These are phyloP conservation scores for Pseudogymnoascus sp. DNA, from an alignment of 2,329 filamentous ascomycete species.

Conservation along the genomic window DNA sequence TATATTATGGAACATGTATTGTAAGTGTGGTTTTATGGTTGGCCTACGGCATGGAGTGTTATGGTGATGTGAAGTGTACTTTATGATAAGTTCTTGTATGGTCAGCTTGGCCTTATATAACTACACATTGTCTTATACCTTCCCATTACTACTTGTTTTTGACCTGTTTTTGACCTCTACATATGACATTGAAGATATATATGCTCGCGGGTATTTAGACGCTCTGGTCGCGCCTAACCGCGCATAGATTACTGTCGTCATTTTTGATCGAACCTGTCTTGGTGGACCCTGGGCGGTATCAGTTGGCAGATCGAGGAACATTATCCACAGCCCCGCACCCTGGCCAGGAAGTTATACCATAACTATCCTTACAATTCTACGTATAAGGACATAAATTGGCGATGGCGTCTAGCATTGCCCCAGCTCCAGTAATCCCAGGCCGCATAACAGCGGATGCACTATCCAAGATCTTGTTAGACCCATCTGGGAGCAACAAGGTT, in stretches of 20 bases:
- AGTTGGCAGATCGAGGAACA: neutral
- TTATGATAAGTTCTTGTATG: neutral
- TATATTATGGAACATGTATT: slow-evolving; percentile 12
- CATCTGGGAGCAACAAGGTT: slow-evolving; percentile 34
- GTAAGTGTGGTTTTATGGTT: neutral
- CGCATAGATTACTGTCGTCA: neutral
- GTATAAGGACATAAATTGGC: neutral
- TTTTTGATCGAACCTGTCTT: neutral
- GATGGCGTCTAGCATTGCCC: neutral
- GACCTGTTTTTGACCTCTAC: neutral
- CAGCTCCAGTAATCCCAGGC: neutral
- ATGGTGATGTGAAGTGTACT: neutral
- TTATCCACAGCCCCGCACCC: neutral
- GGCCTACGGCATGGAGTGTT: neutral
- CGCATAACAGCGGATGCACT: slow-evolving; percentile 26
- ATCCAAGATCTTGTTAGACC: slow-evolving; percentile 24
- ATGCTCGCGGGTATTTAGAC: neutral
- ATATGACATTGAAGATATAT: neutral
- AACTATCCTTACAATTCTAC: neutral
- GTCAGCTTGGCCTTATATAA: neutral
- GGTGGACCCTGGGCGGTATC: slow-evolving; percentile 3
- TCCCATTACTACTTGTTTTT: neutral
- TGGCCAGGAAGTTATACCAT: neutral
- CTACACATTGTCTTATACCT: neutral
- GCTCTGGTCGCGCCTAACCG: neutral